phyloP scores from a whole-genome alignment of 2,329 filamentous ascomycete genomes.

The Dichotomopilus funicola region DNA sequence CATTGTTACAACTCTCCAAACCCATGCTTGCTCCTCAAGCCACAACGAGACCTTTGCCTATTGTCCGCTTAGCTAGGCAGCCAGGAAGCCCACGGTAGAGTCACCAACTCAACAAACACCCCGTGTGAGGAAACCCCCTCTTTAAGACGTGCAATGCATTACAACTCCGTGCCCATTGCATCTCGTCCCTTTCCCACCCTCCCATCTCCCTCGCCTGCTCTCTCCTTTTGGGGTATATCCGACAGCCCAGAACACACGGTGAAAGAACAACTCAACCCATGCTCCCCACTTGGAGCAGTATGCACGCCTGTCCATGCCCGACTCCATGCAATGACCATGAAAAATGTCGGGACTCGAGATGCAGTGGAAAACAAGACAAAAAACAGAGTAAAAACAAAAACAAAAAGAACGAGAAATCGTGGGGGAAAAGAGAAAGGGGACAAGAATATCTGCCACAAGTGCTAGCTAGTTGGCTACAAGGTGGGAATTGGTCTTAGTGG shows the following conservation, averaged over 20 bases:
- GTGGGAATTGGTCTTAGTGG: not conserved
- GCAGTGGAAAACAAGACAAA: not conserved
- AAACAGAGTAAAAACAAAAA: not conserved
- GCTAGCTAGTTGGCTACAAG: not conserved
- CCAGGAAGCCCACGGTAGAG: too few species aligned
- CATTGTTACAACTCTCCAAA: too few species aligned
- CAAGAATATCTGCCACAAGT: not conserved
- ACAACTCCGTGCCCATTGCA: not conserved
- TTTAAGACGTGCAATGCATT: too few species aligned
- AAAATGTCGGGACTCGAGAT: constrained; percentile 5
- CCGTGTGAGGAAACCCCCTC: too few species aligned
- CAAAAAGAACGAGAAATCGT: not conserved
- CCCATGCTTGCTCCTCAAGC: too few species aligned
- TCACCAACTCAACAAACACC: too few species aligned
- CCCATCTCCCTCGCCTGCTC: not conserved
- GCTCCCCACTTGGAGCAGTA: constrained; percentile 6
- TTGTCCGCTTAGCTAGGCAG: too few species aligned
- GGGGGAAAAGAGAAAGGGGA: not conserved
- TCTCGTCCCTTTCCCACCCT: not conserved
- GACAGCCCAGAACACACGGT: constrained; percentile 5
- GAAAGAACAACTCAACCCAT: constrained; percentile 8
- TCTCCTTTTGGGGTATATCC: constrained; percentile 15
- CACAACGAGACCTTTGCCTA: too few species aligned
- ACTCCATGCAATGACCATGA: constrained; percentile 11
- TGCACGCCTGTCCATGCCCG: constrained; percentile 12